Evolutionary conservation across 257 asterid genomes (phyloP), one percentile per base, ranked within the genome.

Genomic region (Buddleja alternifolia): DNA sequence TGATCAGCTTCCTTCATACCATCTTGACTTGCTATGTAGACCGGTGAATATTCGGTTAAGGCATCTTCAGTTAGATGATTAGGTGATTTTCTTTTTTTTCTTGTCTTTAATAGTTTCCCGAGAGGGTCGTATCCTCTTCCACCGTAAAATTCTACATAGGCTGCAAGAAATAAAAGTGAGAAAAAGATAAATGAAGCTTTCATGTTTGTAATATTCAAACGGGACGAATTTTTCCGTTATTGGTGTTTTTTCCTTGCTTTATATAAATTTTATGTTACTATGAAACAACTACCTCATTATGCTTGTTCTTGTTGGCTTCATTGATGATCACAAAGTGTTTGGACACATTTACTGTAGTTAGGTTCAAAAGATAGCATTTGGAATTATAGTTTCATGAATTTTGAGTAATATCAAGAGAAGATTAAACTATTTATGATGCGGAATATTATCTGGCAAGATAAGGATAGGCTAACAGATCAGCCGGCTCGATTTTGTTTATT

Each of bases 1-100:
- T 20, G 65, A 66, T 82, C 84, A 20, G 58, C 60, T 70, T 74
- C 85, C 71, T 82, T 82, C 40, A 74, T 10, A 6, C 85, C 85
- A 44, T 68, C 63, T 44, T 82, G 85, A 46, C 79, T 45, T 36
- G 70, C 59, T 14, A 68, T 10, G 9, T 73, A 76, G 23, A 76
- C 78, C 0, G 81, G 82, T 8, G 69, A 57, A 19, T 81, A 77
- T 6, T 71, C 78, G 0, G 68, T 53, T 52, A 20, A 4, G 39
- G 1, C 63, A 15, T 59, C 74, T 58, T 65, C 64, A 0, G 42
- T 15, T 44, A 53, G 11, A 19, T 10, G 21, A 25, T 40, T 39
- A 2, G 2, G 40, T 4, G 71, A 16, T 40, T 55, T 65, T 32
- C 76, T 74, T 4, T 66, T 34, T 21, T 23, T 58, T 0, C 47